phyloP scores from a whole-genome alignment of 139 green algal species.

The Micractinium sp. region DNA sequence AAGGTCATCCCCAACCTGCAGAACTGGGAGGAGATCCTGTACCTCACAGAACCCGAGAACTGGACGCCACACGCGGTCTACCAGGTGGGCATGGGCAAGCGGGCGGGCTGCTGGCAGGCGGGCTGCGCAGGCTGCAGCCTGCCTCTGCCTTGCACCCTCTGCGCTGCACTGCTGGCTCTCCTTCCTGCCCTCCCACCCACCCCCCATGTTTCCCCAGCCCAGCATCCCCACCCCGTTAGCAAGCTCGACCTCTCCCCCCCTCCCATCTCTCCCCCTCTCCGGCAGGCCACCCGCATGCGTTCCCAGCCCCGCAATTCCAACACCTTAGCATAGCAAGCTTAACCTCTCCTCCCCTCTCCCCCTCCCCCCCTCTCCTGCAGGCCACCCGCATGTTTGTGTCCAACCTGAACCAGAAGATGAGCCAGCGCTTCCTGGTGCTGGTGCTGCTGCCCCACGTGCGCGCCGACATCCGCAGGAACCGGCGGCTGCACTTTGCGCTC shows the following conservation, averaged over 20 bases:
- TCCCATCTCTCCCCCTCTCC: not conserved
- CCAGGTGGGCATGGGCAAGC: slow-evolving; percentile 37
- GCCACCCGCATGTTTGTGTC: slow-evolving; percentile 97
- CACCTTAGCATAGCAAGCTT: too few species aligned
- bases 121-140: not conserved
- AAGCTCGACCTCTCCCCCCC: not conserved
- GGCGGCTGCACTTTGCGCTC: slow-evolving; percentile 95
- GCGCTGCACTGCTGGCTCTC: not conserved
- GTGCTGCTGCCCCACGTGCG: slow-evolving; percentile 94
- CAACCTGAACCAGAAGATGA: slow-evolving; percentile 87
- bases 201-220: not conserved
- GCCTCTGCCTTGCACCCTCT: not conserved
- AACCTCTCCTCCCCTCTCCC: not conserved
- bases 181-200: not conserved
- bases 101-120: not conserved
- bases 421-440: slow-evolving; percentile 94
- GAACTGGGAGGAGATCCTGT: slow-evolving; percentile 99
- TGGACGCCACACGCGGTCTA: slow-evolving; percentile 93
- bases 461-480: slow-evolving; percentile 85
- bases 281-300: slow-evolving; percentile 84
- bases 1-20: slow-evolving; percentile 96
- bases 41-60: slow-evolving; percentile 85
- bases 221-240: too few species aligned
- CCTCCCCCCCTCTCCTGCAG: not conserved
- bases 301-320: too few species aligned